Evolutionary conservation across 2,329 filamentous ascomycete species (phyloP), one percentile per base, ranked within the genome.

Genomic region (Thelonectria blattea): DNA sequence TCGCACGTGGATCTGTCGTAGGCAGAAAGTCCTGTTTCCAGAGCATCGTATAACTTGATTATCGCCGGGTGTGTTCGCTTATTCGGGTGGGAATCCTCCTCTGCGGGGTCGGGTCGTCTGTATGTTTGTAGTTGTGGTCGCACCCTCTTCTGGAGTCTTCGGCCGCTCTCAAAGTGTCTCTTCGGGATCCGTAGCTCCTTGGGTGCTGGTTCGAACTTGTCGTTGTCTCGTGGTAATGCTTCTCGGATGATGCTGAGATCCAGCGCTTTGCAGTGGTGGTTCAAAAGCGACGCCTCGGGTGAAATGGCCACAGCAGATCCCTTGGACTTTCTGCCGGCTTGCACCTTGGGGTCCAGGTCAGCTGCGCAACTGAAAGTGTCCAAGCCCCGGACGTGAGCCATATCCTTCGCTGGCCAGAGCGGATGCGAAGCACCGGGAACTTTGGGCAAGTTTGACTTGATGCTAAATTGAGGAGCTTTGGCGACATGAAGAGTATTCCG

Each of bases 1-100:
- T 98, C 94, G 67, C 91, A 96, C 51, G 83, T 84, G 9, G 88
- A 91, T 63, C 79, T 84, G 73, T 99, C 95, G 70, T 93, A 97
- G 0, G 93, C 88, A 5, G 91, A 93, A 12, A 93, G 80, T 0
- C 81, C 81, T 1, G 80, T 81, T 46, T 81, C 76, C 32, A 97
- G 81, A 0, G 82, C 80, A 3, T 80, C 73, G 68, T 88, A 91
- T 2, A 92, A 78, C 2, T 81, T 79, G 12, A 74, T 68, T 48
- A 95, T 74, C 17, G 86, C 85, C 11, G 88, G 81, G 72, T 93
- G 88, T 5, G 72, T 65, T 52, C 72, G 56, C 48, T 56, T 58
- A 54, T 58, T 17, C 49, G 65, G 49, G 14, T 61, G 59, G 15
- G 58, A 57, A 9, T 71, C 66, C 17, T 67, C 54, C 11, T 65